Evolutionary conservation across 441 rosid species (phyloP).

Genomic region (Euphorbia schlechtendalii): DNA sequence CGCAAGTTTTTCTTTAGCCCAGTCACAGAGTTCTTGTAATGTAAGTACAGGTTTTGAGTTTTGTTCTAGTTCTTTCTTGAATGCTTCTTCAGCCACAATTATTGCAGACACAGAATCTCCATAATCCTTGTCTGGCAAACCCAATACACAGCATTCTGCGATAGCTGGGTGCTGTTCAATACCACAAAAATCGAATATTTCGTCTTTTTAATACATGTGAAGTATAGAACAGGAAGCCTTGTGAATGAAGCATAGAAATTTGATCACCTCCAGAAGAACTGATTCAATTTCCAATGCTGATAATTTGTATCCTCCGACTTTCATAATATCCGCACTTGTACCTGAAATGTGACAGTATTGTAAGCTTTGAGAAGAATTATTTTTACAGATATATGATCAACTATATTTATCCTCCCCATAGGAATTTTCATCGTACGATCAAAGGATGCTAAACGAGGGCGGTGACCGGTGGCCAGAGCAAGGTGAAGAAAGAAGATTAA

Average conservation of each 20-base stretch:
- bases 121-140: slow-evolving; percentile 78
- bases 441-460: neutral
- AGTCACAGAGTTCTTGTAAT: slow-evolving; percentile 68
- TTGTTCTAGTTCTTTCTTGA: slow-evolving; percentile 38
- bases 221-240: slow-evolving; percentile 5
- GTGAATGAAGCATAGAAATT: neutral
- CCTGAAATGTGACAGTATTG: slow-evolving; percentile 37
- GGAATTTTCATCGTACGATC: neutral
- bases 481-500: neutral
- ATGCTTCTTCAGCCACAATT: slow-evolving; percentile 50
- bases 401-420: neutral
- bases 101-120: slow-evolving; percentile 82
- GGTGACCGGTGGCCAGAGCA: too few relatives aligned
- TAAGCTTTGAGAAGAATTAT: slow-evolving; percentile 10
- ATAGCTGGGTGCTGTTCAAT: slow-evolving; percentile 68
- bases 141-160: slow-evolving; percentile 89
- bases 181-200: neutral
- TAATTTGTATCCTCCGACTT: slow-evolving; percentile 94
- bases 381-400: neutral
- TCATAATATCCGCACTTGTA: slow-evolving; percentile 91
- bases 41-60: slow-evolving; percentile 51
- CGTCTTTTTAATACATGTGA: neutral
- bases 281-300: slow-evolving; percentile 97
- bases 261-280: slow-evolving; percentile 72
- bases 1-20: slow-evolving; percentile 96